Percentiles rank a stretch among this genome's conserved stretches.
phyloP scores from a whole-genome alignment of 441 rosid species.

The Aleurites moluccanus region DNA sequence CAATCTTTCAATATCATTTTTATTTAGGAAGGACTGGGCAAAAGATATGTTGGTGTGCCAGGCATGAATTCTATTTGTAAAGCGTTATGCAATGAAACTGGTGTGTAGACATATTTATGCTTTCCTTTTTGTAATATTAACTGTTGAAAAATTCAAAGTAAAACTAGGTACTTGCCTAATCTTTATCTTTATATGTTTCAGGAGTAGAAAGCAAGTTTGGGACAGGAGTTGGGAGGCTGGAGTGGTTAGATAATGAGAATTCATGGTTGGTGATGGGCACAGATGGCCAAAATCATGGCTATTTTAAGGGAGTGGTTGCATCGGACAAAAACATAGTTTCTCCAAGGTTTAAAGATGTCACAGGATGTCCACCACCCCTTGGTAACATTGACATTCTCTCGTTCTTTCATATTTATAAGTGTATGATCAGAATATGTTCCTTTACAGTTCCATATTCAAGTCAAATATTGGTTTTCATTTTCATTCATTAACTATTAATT shows the following conservation, averaged over 20 bases:
- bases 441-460: background rate
- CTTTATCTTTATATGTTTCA: conserved; percentile 21
- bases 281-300: conserved; percentile 59
- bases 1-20: conserved; percentile 17
- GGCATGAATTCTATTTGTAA: conserved; percentile 79
- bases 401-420: background rate
- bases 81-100: conserved; percentile 61
- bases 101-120: conserved; percentile 30
- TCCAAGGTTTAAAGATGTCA: conserved; percentile 52
- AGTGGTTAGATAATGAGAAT: conserved; percentile 60
- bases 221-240: conserved; percentile 55
- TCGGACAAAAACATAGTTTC: conserved; percentile 67
- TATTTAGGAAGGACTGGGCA: conserved; percentile 51
- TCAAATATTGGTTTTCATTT: background rate
- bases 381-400: conserved; percentile 34
- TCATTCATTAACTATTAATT: background rate
- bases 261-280: conserved; percentile 61
- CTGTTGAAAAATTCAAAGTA: background rate
- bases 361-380: conserved; percentile 62
- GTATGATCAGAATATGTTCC: background rate
- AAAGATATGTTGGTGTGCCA: conserved; percentile 73
- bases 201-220: conserved; percentile 74
- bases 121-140: conserved; percentile 2
- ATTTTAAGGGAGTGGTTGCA: conserved; percentile 60
- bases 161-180: conserved; percentile 4